phyloP scores from a whole-genome alignment of 2,329 filamentous ascomycete genomes.

The Alternaria solani region DNA sequence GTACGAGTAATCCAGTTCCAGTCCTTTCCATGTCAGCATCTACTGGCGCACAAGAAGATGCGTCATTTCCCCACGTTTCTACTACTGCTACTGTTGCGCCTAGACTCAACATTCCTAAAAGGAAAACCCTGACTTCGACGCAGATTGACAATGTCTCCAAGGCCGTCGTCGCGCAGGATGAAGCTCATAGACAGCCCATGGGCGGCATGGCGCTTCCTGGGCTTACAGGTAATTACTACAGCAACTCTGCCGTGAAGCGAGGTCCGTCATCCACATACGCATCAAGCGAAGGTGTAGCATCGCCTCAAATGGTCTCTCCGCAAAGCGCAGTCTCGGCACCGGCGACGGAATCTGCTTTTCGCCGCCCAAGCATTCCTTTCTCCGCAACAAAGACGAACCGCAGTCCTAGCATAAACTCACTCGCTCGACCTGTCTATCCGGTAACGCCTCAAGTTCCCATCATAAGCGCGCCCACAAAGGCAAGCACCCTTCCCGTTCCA shows the following conservation, averaged over 20 bases:
- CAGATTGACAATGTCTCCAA: constrained; percentile 52
- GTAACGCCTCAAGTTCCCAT: constrained; percentile 28
- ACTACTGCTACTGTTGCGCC: constrained; percentile 40
- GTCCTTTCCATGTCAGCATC: constrained; percentile 25
- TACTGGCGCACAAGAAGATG: constrained; percentile 19
- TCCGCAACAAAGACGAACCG: constrained; percentile 36
- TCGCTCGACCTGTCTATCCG: constrained; percentile 49
- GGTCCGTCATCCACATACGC: constrained; percentile 13
- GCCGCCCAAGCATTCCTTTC: constrained; percentile 44
- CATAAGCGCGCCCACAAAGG: constrained; percentile 38
- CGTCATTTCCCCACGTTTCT: constrained; percentile 14
- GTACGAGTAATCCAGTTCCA: constrained; percentile 45
- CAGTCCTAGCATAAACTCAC: constrained; percentile 46
- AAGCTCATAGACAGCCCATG: constrained; percentile 22
- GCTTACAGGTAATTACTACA: constrained; percentile 19
- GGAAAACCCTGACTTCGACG: constrained; percentile 55
- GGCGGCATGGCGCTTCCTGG: constrained; percentile 32
- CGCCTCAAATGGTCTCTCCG: constrained; percentile 26
- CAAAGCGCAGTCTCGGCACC: constrained; percentile 26
- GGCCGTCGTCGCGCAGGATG: constrained; percentile 30
- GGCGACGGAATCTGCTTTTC: constrained; percentile 29
- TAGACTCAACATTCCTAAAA: constrained; percentile 53
- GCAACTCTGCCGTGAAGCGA: constrained; percentile 13
- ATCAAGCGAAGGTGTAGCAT: constrained; percentile 23
- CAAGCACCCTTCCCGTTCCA: constrained; percentile 42